Conservation (phyloP, 1,284 basidiomycete genomes). For the Rhodotorula sp. region DNA sequence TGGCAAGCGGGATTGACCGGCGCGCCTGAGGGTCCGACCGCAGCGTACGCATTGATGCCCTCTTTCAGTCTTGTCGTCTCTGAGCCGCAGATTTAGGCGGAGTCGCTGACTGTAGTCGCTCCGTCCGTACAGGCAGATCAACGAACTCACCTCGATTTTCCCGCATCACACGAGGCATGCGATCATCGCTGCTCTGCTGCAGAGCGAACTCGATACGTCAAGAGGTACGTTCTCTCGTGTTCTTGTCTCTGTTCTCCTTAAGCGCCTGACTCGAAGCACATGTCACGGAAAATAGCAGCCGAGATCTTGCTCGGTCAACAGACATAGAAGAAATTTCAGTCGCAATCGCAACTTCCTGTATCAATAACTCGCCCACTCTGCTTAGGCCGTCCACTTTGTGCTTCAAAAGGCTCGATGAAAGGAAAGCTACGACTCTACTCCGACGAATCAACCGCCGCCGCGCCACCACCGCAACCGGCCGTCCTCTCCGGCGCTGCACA, state of each 20-base stretch:
- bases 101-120: not conserved
- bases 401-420: too few relatives aligned
- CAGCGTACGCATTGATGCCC: conserved; percentile 7
- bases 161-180: conserved; percentile 27
- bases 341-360: not conserved
- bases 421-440: too few relatives aligned
- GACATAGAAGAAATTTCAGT: not conserved
- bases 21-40: conserved; percentile 10
- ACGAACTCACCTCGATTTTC: conserved; percentile 29
- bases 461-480: conserved; percentile 43
- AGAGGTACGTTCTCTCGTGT: conserved; percentile 14
- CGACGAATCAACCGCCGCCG: conserved; percentile 30
- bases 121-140: conserved; percentile 17
- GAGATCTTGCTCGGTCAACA: conserved; percentile 1
- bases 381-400: too few relatives aligned
- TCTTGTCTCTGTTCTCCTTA: too few relatives aligned
- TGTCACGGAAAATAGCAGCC: not conserved
- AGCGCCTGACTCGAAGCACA: not conserved
- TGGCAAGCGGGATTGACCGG: conserved; percentile 32
- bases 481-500: conserved; percentile 42
- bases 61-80: not conserved
- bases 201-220: conserved; percentile 8
- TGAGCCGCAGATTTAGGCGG: not conserved
- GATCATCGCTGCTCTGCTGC: conserved; percentile 26
- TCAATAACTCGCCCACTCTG: too few relatives aligned